Evolutionary conservation across 2,329 filamentous ascomycete species (phyloP), one percentile per base, ranked within the genome.

Genomic region (Cladosporium sp.): DNA sequence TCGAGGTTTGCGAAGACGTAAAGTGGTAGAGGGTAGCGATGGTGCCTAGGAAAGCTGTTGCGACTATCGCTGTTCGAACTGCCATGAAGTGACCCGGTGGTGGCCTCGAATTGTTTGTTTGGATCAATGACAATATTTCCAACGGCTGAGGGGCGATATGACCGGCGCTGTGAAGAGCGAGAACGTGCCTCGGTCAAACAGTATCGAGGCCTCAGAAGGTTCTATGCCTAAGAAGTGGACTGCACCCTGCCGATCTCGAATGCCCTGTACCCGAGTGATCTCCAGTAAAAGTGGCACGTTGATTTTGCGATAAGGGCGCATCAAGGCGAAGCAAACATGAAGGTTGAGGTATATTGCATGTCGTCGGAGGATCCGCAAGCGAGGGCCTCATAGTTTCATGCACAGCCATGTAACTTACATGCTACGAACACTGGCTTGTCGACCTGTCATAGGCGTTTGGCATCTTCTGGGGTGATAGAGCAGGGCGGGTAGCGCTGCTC

Each of bases 11-110:
- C n/a, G 48, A 43, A 16, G 40, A 16, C 31, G 31, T 37, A 38
- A 50, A 14, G 48, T 50, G 48, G 40, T 50, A 50, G 7, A 50
- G 19, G 13, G 48, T 50, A 33, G 48, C 48, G 32, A 50, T 5
- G 14, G 48, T 43, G 48, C 48, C 48, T 3, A 50, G 19, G 40
- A 50, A 42, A 37, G 48, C 40, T 31, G 48, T 50, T 35, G 48
- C 40, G 13, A 43, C 16, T 43, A 50, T 43, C 19, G 48, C 48
- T 43, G 40, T 50, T n/a, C 48, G 48, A 14, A 35, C 18, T 16
- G 48, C 48, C 48, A 50, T 50, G 48, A 18, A 22, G 13, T 28
- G 22, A 28, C 22, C 7, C 22, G 22, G 22, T 28, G 7, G 7
- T 28, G 22, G 7, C 7, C 7, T 28, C 7, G 5, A 28, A 28